Evolutionary conservation across 2,329 filamentous ascomycete species (phyloP).

Genomic region (Sporothrix mexicana): DNA sequence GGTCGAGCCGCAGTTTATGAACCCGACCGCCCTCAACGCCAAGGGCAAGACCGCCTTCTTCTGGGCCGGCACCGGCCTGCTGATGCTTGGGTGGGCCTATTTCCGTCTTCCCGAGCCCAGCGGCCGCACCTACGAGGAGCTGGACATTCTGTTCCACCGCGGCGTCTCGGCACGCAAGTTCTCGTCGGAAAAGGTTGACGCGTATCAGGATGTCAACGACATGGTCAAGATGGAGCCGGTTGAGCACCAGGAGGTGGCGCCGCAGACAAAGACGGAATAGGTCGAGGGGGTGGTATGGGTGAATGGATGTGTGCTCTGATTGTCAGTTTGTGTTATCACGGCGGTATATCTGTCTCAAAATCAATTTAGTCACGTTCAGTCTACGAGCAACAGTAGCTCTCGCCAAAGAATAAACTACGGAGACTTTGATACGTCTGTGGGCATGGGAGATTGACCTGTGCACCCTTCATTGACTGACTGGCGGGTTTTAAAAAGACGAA

Average conservation of each 20-base stretch:
- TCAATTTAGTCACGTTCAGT: too few relatives aligned
- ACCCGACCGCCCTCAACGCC: constrained; percentile 53
- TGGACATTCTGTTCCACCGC: constrained; percentile 61
- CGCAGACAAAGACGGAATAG: background rate
- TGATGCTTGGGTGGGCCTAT: constrained; percentile 57
- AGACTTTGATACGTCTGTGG: too few relatives aligned
- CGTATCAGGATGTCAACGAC: background rate
- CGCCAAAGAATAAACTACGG: too few relatives aligned
- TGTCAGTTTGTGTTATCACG: too few relatives aligned
- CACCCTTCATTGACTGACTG: too few relatives aligned
- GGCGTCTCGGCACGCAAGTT: constrained; percentile 48
- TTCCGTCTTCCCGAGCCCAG: constrained; percentile 57
- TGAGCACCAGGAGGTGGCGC: background rate
- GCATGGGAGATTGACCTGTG: too few relatives aligned
- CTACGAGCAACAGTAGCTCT: too few relatives aligned
- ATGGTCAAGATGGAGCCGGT: background rate
- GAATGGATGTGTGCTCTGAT: too few relatives aligned
- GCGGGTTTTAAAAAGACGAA: too few relatives aligned
- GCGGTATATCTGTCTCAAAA: too few relatives aligned
- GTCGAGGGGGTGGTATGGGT: too few relatives aligned
- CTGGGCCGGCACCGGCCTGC: constrained; percentile 53
- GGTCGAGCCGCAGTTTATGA: constrained; percentile 47
- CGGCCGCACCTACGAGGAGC: constrained; percentile 59
- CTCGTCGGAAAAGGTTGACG: constrained; percentile 8
- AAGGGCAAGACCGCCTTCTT: constrained; percentile 56